Percentiles rank a stretch among this genome's conserved stretches.
phyloP scores from a whole-genome alignment of 305 asterid genomes.

The Withania somnifera region DNA sequence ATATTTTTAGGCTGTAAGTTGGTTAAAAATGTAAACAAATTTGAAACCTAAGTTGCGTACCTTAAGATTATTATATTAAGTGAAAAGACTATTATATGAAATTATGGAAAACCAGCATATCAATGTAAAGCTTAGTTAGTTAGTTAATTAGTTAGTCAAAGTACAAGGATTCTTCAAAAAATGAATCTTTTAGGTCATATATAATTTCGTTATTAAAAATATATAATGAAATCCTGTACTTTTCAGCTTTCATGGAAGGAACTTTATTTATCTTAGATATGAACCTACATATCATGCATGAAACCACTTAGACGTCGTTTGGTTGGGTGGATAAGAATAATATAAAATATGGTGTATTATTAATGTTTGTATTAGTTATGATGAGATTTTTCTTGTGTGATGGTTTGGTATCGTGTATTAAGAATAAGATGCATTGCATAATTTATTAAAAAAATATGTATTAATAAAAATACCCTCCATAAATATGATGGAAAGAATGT shows the following conservation, averaged over 20 bases:
- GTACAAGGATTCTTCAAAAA: background rate
- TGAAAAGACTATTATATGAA: background rate
- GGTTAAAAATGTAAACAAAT: background rate
- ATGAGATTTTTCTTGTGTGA: no score
- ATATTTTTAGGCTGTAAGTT: background rate
- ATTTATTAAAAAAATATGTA: no score
- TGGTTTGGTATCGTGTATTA: no score
- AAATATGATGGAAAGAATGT: no score
- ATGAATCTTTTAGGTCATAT: background rate
- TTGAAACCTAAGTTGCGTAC: background rate
- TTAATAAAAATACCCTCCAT: no score
- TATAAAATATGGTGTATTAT: no score
- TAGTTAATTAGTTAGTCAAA: background rate
- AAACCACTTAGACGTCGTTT: no score
- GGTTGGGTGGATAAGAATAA: no score
- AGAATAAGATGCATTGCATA: no score
- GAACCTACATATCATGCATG: background rate
- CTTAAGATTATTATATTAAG: background rate
- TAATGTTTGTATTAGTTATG: no score
- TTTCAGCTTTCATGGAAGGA: background rate
- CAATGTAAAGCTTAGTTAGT: background rate
- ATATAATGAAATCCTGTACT: background rate
- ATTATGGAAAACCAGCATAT: background rate
- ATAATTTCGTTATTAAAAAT: background rate
- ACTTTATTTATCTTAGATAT: background rate